Evolutionary conservation across 2,329 filamentous ascomycete genomes (phyloP), one percentile per base, ranked within the genome.

Genomic region (Fusarium sp.): DNA sequence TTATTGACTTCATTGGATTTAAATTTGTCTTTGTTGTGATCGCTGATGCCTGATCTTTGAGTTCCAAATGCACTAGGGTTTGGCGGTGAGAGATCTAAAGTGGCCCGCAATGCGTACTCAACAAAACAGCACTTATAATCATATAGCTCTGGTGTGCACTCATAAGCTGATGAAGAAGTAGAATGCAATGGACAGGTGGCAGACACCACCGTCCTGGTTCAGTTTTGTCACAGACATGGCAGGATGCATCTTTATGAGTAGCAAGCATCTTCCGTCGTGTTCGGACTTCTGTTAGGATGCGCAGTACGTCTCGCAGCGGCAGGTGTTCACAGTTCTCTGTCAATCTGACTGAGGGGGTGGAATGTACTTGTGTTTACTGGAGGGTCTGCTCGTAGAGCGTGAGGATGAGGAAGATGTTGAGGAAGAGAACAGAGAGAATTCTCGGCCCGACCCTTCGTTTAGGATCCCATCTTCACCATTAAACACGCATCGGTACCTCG

Each of bases 161-260:
- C 8, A 16, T 34, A 34, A 8, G 4, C 5, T 18, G 32, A 2
- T 4, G 5, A 1, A 18, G 16, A 10, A 0, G 5, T 0, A 34
- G 32, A 9, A 34, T 8, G 4, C 8, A 18, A 34, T 3, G 16
- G 32, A 11, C 8, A 18, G 32, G 32, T 34, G 5, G 5, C 2
- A 18, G 15, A 34, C 15, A 8, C 5, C 15, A 34, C 32, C 16
- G 10, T 34, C 16, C 16, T 18, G 9, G 9, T 18, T 38, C 32
- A 34, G 5, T 34, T 5, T 18, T 5, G 11, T 34, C 32, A 18
- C 11, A 8, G 32, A 34, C 10, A 7, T 18, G 16, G 9, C 4
- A 18, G 5, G 32, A 8, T 34, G 32, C 32, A 16, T 18, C 6
- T 5, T 5, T 5, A 18, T 38, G 16, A 18, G 9, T 18, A 6